Conservation (phyloP, 345 rosid species). For the Erucastrum elatum region DNA sequence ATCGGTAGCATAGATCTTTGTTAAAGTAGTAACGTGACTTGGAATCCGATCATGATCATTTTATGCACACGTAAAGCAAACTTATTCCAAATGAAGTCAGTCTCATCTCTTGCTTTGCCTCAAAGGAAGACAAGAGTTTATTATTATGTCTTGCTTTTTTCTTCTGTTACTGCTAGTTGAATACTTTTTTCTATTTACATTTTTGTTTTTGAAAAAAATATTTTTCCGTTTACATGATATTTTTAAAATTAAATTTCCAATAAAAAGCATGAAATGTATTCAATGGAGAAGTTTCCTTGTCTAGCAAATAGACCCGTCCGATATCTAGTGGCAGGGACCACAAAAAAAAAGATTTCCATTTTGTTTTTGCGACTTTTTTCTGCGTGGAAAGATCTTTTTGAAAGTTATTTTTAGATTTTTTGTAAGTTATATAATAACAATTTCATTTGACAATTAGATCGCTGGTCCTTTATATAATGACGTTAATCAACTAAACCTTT, state of each 20-base stretch:
- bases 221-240: neutral
- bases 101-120: constrained; percentile 13
- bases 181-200: constrained; percentile 14
- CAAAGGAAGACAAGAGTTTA: constrained; percentile 1
- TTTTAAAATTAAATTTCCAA: neutral
- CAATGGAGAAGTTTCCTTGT: constrained; percentile 23
- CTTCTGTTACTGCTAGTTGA: constrained; percentile 13
- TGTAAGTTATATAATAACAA: neutral
- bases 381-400: constrained; percentile 10
- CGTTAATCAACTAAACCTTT: neutral
- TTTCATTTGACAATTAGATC: neutral
- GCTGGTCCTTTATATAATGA: constrained; percentile 13
- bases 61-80: neutral
- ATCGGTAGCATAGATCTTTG: neutral
- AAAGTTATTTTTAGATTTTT: neutral
- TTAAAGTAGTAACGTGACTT: constrained; percentile 14
- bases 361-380: neutral
- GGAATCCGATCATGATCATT: neutral
- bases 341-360: neutral
- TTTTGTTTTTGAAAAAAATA: too few relatives aligned
- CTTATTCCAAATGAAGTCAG: neutral
- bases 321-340: constrained; percentile 31
- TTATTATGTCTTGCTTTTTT: constrained; percentile 15
- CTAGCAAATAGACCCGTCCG: constrained; percentile 23
- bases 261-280: neutral